Percentiles rank a stretch among this genome's conserved stretches.
phyloP scores from a whole-genome alignment of 352 stramenopile species.

The Globisporangium irregulare region DNA sequence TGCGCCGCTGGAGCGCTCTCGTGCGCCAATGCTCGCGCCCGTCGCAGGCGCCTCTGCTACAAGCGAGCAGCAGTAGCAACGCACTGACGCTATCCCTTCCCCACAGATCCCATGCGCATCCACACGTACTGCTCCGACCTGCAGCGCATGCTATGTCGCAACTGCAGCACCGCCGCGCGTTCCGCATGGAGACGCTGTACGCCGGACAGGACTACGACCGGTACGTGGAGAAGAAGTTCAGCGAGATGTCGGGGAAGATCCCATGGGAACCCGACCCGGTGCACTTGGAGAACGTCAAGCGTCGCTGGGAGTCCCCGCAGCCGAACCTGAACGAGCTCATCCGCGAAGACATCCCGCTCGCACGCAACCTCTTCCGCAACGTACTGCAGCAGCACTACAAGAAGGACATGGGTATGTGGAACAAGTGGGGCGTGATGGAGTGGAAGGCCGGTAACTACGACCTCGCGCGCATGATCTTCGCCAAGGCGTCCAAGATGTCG shows the following conservation, averaged over 20 bases:
- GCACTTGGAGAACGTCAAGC: slow-evolving; percentile 57
- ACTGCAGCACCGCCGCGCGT: slow-evolving; percentile 9
- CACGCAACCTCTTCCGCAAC: slow-evolving; percentile 74
- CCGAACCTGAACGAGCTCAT: slow-evolving; percentile 82
- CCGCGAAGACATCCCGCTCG: slow-evolving; percentile 67
- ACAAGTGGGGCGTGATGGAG: slow-evolving; percentile 90
- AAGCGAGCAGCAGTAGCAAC: background rate
- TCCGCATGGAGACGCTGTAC: slow-evolving; percentile 59
- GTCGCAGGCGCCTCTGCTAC: background rate
- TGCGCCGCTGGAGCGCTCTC: slow-evolving; percentile 13
- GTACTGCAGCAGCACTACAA: slow-evolving; percentile 76
- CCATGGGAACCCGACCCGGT: slow-evolving; percentile 71
- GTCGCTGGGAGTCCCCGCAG: slow-evolving; percentile 48
- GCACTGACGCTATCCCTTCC: background rate
- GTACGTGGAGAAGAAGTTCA: slow-evolving; percentile 77
- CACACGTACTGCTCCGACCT: background rate
- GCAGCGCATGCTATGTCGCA: background rate
- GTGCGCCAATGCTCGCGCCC: slow-evolving; percentile 1
- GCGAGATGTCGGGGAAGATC: slow-evolving; percentile 67
- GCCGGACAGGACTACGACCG: slow-evolving; percentile 62
- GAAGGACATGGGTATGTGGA: slow-evolving; percentile 89
- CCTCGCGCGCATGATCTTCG: slow-evolving; percentile 84
- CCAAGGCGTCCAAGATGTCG: slow-evolving; percentile 67
- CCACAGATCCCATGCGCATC: background rate
- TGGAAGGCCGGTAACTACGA: slow-evolving; percentile 84